Evolutionary conservation across 352 stramenopile genomes (phyloP).

Genomic region (Phytophthora vignae): DNA sequence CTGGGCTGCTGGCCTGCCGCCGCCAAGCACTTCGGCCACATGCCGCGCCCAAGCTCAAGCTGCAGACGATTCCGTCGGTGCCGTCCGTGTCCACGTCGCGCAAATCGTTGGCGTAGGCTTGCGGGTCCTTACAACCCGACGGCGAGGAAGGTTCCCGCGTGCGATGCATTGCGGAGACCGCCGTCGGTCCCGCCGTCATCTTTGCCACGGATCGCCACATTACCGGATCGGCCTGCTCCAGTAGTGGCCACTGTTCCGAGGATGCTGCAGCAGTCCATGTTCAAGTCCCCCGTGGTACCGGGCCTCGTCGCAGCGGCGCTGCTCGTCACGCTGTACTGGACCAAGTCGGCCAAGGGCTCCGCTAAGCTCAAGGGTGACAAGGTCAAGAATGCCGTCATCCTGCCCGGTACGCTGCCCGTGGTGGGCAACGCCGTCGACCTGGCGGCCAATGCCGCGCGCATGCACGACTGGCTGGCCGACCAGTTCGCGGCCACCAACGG

Average conservation of each 20-base stretch:
- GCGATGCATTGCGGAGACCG: conserved; percentile 17
- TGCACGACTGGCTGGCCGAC: conserved; percentile 57
- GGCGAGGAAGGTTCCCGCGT: conserved; percentile 27
- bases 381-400: conserved; percentile 30
- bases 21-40: background rate
- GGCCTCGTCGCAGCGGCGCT: conserved; percentile 35
- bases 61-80: conserved; percentile 29
- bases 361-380: conserved; percentile 27
- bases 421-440: conserved; percentile 57
- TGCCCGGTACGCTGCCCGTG: conserved; percentile 47
- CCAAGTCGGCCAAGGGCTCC: conserved; percentile 26
- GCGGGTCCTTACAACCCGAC: conserved; percentile 27
- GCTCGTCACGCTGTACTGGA: conserved; percentile 32
- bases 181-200: conserved; percentile 4
- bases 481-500: conserved; percentile 46
- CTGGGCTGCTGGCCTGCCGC: too few species aligned
- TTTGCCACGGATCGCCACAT: conserved; percentile 9
- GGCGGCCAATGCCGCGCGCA: conserved; percentile 35
- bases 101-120: conserved; percentile 25
- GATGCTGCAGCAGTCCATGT: conserved; percentile 34
- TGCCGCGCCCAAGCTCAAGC: background rate
- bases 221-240: conserved; percentile 8
- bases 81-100: background rate
- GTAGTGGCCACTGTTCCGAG: background rate
- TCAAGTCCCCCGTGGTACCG: conserved; percentile 32